Evolutionary conservation across 164 flowering plant species (phyloP), one percentile per base, ranked within the genome.

Genomic region (Sextonia rubra): DNA sequence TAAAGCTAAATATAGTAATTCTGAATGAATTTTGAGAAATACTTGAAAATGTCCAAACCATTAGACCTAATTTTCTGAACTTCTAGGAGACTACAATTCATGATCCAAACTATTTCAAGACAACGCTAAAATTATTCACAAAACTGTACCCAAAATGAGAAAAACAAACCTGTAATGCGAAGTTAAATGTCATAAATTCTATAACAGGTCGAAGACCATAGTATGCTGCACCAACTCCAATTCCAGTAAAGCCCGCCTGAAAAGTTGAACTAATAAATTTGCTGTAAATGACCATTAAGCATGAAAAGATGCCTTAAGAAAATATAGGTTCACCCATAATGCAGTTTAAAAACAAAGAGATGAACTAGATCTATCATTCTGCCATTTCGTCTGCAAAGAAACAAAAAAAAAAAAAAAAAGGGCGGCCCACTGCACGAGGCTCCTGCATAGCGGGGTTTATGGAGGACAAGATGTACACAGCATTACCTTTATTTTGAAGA

Each of bases 131-230:
- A 56, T 2, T 22, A 61, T 9, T 6, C 32, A 32, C 24, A 12
- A 15, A 70, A 60, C 44, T 60, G 60, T 47, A 60, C 22, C 47
- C 26, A 12, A 56, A 14, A 70, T n/a, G 27, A n/a, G 25, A 25
- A 11, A 30, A n/a, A 22, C 18, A 20, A 49, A 96, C 99, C 98
- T 96, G 99, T 98, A 96, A 90, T 22, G 98, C 88, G 83, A 96
- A 96, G 79, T 93, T 96, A 75, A 96, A 93, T 62, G 99, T 96
- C 99, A 96, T 96, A 80, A 93, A 96, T 82, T 95, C 99, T 14
- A 95, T 80, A 60, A 95, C 84, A 70, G 99, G 99, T 71, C 74
- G 83, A 3, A 90, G 88, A 67, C 97, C 98, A 82, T 88, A 73
- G 80, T 86, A 93, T 65, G 99, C 99, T 25, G 99, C 97, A 73